Evolutionary conservation across 768 basidiomycete species (phyloP).

Genomic region (Trametes gibbosa): DNA sequence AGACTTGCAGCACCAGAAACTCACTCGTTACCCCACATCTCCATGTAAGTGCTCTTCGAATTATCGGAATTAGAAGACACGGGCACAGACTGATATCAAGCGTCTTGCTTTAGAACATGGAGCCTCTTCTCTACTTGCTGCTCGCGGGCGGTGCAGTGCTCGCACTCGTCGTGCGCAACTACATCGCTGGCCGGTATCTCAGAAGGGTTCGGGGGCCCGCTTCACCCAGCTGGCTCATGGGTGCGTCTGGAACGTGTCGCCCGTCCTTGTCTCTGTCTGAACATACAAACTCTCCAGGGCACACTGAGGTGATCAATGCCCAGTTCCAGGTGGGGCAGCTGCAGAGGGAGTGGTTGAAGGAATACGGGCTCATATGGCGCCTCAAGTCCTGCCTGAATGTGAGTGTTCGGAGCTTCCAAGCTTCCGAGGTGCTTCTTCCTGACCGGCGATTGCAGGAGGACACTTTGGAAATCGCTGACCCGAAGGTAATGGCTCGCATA

Average conservation of each 20-base stretch:
- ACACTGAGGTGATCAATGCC: not conserved
- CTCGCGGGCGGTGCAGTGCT: slow-evolving; percentile 5
- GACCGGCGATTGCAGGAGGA: slow-evolving; percentile 9
- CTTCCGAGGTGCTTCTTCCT: not conserved
- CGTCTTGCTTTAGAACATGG: not conserved
- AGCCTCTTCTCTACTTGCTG: not conserved
- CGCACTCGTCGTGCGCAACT: slow-evolving; percentile 7
- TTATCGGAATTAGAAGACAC: too few relatives aligned
- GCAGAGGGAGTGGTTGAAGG: slow-evolving; percentile 14
- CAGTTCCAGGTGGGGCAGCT: slow-evolving; percentile 23
- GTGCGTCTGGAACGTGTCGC: not conserved
- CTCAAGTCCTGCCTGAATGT: slow-evolving; percentile 22
- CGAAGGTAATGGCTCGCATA: slow-evolving; percentile 1
- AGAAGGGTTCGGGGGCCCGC: slow-evolving; percentile 23
- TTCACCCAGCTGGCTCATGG: slow-evolving; percentile 16
- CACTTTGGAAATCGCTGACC: slow-evolving; percentile 10
- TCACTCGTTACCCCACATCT: too few relatives aligned
- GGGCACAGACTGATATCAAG: too few relatives aligned
- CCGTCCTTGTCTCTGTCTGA: not conserved
- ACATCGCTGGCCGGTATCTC: slow-evolving; percentile 14
- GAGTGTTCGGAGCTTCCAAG: not conserved
- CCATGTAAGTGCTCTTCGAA: too few relatives aligned
- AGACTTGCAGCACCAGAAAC: too few relatives aligned
- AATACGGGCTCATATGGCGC: slow-evolving; percentile 23
- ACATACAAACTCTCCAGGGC: not conserved